Conservation (phyloP, 306 rosid genomes). For the Phaseolus lunatus region DNA sequence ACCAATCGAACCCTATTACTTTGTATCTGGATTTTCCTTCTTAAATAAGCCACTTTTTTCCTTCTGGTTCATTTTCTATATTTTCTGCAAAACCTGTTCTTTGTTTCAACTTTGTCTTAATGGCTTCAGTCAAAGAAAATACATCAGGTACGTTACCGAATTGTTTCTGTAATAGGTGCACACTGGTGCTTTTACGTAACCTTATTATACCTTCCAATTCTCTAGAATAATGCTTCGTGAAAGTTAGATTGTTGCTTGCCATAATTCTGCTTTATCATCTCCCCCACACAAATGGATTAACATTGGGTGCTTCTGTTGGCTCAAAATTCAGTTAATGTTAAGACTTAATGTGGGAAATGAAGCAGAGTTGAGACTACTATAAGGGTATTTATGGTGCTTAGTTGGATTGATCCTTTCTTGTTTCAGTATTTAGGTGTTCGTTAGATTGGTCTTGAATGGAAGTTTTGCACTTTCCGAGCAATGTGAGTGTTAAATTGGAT, state of each 20-base stretch:
- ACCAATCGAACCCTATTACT: neutral
- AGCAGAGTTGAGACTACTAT: neutral
- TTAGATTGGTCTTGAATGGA: too few species aligned
- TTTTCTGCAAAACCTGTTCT: neutral
- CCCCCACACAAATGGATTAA: neutral
- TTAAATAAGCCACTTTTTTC: neutral
- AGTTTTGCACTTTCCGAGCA: neutral
- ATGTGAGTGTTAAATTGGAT: too few species aligned
- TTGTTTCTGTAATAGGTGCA: neutral
- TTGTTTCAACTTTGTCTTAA: neutral
- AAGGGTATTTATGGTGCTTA: neutral
- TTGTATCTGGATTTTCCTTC: constrained; percentile 16
- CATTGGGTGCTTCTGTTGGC: neutral
- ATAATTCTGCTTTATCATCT: neutral
- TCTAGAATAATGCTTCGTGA: constrained; percentile 5
- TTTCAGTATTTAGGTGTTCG: neutral
- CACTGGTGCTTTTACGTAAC: neutral
- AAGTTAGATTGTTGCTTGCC: neutral
- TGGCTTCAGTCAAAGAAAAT: neutral
- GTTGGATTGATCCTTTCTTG: neutral
- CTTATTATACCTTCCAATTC: neutral
- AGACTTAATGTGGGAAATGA: neutral
- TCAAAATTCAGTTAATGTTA: neutral
- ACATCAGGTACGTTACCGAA: neutral
- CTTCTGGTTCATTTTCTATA: neutral